These are phyloP conservation scores for Cenchrus americanus DNA, from an alignment of 176 grass and related monocot genomes.

Conservation along the genomic window DNA sequence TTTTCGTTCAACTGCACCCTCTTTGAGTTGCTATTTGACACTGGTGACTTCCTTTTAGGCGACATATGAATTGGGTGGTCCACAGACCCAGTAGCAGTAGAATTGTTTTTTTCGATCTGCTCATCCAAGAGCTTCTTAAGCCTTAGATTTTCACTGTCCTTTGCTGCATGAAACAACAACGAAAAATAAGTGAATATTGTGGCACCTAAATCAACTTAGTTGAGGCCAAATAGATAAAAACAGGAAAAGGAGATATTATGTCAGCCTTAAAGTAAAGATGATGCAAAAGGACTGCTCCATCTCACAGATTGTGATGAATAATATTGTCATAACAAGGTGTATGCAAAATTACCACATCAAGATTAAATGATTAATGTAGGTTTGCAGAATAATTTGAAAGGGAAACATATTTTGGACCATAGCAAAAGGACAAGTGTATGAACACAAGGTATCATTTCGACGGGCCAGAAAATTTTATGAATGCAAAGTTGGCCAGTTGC, in stretches of 20 bases:
- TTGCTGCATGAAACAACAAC: constrained; percentile 49
- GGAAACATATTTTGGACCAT: not conserved
- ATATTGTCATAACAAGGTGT: not conserved
- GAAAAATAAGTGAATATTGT: constrained; percentile 4
- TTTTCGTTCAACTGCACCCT: constrained; percentile 6
- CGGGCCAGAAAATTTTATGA: constrained; percentile 8
- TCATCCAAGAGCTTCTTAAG: constrained; percentile 59
- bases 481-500: not conserved
- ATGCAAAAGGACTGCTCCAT: not conserved
- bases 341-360: not conserved
- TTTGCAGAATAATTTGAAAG: not conserved
- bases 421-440: not conserved
- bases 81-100: not conserved
- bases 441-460: not conserved
- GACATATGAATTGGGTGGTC: constrained; percentile 21
- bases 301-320: constrained; percentile 5
- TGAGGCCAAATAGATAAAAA: not conserved
- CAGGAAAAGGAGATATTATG: not conserved
- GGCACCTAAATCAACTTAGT: constrained; percentile 16
- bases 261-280: constrained; percentile 15
- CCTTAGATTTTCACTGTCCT: constrained; percentile 55
- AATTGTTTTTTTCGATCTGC: constrained; percentile 45
- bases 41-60: constrained; percentile 22
- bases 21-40: constrained; percentile 7
- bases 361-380: not conserved